Evolutionary conservation across 805 yeast genomes (phyloP).

Genomic region (Vanderwaltozyma tropicalis): DNA sequence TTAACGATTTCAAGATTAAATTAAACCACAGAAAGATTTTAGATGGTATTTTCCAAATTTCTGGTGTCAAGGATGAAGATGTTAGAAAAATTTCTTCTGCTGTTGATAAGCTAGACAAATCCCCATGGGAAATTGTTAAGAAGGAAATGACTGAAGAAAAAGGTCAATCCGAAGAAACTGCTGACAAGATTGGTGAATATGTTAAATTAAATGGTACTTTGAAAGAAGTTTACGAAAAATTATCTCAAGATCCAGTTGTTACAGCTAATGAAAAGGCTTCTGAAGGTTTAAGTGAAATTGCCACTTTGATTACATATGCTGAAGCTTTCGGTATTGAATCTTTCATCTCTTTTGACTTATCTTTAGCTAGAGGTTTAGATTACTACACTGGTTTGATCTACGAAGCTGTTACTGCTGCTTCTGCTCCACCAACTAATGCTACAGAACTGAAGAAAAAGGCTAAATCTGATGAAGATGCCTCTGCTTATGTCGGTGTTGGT

Average conservation of each 20-base stretch:
- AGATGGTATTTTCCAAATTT: conserved; percentile 90
- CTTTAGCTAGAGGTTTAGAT: conserved; percentile 94
- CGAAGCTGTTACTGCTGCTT: conserved; percentile 90
- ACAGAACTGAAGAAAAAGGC: conserved; percentile 48
- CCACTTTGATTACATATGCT: conserved; percentile 58
- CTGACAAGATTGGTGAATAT: conserved; percentile 84
- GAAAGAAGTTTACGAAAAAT: conserved; percentile 44
- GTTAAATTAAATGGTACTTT: conserved; percentile 79
- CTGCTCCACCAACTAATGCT: conserved; percentile 89
- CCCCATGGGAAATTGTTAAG: conserved; percentile 91
- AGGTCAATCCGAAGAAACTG: conserved; percentile 82
- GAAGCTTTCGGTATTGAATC: conserved; percentile 70
- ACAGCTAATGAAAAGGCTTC: conserved; percentile 60
- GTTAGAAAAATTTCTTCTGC: conserved; percentile 90
- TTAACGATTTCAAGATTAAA: conserved; percentile 81
- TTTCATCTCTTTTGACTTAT: conserved; percentile 75
- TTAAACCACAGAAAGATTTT: conserved; percentile 90
- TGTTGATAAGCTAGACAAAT: conserved; percentile 90
- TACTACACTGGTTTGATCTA: conserved; percentile 95
- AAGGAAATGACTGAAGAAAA: conserved; percentile 88
- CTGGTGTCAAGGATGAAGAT: conserved; percentile 91
- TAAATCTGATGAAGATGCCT: conserved; percentile 75
- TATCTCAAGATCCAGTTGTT: conserved; percentile 50
- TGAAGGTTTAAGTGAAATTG: conserved; percentile 75
- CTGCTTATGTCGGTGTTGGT: conserved; percentile 95